Base-by-base conservation (phyloP, 768 basidiomycete species). In the Boletus fagicola region DNA sequence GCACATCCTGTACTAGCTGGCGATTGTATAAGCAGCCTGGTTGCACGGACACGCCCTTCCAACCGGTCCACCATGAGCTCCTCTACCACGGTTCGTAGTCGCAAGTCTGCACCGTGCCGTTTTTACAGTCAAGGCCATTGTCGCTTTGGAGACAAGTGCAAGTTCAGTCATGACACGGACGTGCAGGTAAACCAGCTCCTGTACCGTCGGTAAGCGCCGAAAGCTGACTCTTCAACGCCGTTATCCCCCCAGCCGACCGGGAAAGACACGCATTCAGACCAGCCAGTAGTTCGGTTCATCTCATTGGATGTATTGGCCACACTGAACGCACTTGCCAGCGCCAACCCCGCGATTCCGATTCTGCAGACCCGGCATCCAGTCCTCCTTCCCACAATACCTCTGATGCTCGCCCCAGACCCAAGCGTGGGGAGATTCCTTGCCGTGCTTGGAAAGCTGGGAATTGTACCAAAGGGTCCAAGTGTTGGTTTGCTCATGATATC, bases 381-480 rank as follows among this genome's bases (percentile, higher is more conserved):
- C 20, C 36, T 13, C 18, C 47, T 42, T 38, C 57, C 16, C 49
- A 49, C 5, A 50, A 52, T 16, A 4, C 53, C 54, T 62, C 64
- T 59, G 60, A 54, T 58, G 49, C 55, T 43, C 56, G 59, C 9
- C 63, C 57, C 56, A 63, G 62, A 58, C 43, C 64, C 61, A 71
- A 69, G 57, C 58, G 52, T 49, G 59, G 56, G 43, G 59, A 60
- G 15, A 53, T 13, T 1, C 62, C 63, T 48, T 72, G 71, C 61
- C 64, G 57, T 36, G 62, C 68, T 50, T 76, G 76, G 78, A 76
- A 68, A 48, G 67, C 66, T 51, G 77, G 77, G 43, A 67, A 65
- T 9, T 78, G 78, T 63, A 55, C 63, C 52, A 72, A 63, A 57
- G 77, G 76, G 18, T 53, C 66, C 9, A 68, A 67, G 47, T 78